Evolutionary conservation across 2,329 filamentous ascomycete genomes (phyloP).

Genomic region (Colletotrichum godetiae): DNA sequence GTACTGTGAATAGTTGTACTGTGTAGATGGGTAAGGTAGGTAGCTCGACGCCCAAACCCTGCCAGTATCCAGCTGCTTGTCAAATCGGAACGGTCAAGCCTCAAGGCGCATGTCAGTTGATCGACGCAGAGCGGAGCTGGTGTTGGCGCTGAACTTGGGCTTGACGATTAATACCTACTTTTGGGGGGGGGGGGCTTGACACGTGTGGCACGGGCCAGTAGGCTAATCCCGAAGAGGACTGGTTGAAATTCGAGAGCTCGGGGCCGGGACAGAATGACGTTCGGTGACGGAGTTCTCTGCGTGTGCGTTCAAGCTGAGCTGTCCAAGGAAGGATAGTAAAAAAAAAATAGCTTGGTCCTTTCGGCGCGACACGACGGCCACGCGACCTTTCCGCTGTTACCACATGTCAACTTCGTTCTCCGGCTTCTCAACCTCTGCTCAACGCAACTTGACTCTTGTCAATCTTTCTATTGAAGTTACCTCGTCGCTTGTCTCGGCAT

Average conservation of each 20-base stretch:
- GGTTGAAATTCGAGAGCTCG: neutral
- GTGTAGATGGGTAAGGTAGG: neutral
- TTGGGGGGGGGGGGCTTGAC: neutral
- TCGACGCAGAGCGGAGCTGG: neutral
- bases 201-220: neutral
- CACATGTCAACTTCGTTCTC: constrained; percentile 28
- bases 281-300: neutral
- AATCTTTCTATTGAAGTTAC: neutral
- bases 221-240: neutral
- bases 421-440: neutral
- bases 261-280: constrained; percentile 7
- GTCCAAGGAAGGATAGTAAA: constrained; percentile 15
- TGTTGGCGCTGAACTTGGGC: neutral
- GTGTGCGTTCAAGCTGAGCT: constrained; percentile 11
- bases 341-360: constrained; percentile 20
- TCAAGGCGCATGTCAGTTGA: constrained; percentile 5
- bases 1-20: neutral
- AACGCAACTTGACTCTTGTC: neutral
- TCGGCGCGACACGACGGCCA: constrained; percentile 15
- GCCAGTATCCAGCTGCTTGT: neutral
- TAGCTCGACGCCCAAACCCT: neutral
- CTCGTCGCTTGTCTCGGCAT: constrained; percentile 3
- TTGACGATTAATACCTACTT: neutral
- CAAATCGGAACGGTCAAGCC: neutral
- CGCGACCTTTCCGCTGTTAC: constrained; percentile 15